Evolutionary conservation across 1,139 yeast species (phyloP).

Genomic region (Saccharomyces hybrid): DNA sequence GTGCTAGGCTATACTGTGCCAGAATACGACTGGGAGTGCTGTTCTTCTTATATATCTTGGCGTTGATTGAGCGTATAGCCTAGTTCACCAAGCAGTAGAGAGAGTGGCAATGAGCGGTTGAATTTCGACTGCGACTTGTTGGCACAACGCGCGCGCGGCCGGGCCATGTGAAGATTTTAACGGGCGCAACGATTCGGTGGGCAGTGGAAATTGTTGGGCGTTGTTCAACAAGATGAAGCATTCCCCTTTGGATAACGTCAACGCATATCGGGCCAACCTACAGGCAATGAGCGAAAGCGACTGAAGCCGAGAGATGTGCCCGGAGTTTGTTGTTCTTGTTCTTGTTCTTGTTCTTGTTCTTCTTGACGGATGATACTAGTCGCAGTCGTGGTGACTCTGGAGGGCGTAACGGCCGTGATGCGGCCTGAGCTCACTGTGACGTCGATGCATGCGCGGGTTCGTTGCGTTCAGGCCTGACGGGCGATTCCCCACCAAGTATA

Average conservation of each 20-base stretch:
- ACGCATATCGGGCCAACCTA: neutral
- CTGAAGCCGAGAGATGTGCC: neutral
- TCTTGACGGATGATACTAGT: neutral
- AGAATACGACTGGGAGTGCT: neutral
- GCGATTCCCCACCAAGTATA: neutral
- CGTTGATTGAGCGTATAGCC: neutral
- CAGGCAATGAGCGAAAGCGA: neutral
- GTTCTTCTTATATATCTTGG: constrained; percentile 1
- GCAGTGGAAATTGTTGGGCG: neutral
- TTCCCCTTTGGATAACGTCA: neutral
- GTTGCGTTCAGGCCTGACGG: neutral
- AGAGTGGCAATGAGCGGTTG: neutral
- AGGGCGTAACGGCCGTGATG: neutral
- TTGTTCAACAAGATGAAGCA: neutral
- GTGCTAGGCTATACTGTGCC: neutral
- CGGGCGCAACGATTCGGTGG: neutral
- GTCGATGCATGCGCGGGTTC: neutral
- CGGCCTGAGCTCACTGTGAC: neutral
- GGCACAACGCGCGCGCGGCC: constrained; percentile 1
- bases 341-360: neutral
- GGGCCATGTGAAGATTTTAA: neutral
- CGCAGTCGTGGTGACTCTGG: neutral
- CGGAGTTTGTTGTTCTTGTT: neutral
- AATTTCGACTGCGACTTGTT: neutral
- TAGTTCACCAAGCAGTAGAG: neutral